Evolutionary conservation across 345 rosid genomes (phyloP).

Genomic region (Populus davidiana): DNA sequence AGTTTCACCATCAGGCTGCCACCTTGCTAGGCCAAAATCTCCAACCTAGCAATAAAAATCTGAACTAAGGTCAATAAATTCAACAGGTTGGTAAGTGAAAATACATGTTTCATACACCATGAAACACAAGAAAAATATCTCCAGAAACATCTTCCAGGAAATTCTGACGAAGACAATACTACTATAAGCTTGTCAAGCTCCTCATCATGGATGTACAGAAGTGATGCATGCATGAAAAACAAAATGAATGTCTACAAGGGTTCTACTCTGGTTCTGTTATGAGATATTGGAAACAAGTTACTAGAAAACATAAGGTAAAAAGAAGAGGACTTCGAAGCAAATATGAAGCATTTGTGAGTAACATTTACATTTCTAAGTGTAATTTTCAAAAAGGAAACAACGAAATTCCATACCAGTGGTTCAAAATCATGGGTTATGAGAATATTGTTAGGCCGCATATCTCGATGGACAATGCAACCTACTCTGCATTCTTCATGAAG

Average conservation of each 20-base stretch:
- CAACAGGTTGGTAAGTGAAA: not conserved
- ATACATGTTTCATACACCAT: not conserved
- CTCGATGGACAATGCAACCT: slow-evolving; percentile 99
- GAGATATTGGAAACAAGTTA: not conserved
- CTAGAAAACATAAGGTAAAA: not conserved
- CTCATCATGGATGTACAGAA: not conserved
- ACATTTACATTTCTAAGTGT: not conserved
- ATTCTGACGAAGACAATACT: not conserved
- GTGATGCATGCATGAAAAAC: not conserved
- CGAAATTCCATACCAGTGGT: slow-evolving; percentile 61
- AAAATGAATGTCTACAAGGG: not conserved
- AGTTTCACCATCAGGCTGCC: slow-evolving; percentile 99
- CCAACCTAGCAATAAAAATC: slow-evolving; percentile 60
- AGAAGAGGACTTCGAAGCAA: not conserved
- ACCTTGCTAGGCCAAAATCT: slow-evolving; percentile 98
- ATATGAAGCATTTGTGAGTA: not conserved
- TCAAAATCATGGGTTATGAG: slow-evolving; percentile 98
- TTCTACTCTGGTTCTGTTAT: not conserved
- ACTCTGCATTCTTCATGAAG: slow-evolving; percentile 99
- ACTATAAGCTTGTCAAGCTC: not conserved
- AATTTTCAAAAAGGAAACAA: not conserved
- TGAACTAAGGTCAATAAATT: slow-evolving; percentile 4
- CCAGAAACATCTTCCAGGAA: not conserved
- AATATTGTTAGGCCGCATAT: slow-evolving; percentile 98
- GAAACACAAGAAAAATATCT: not conserved